Evolutionary conservation across 306 rosid genomes (phyloP), one percentile per base, ranked within the genome.

Genomic region (Pyrus bretschneideri): DNA sequence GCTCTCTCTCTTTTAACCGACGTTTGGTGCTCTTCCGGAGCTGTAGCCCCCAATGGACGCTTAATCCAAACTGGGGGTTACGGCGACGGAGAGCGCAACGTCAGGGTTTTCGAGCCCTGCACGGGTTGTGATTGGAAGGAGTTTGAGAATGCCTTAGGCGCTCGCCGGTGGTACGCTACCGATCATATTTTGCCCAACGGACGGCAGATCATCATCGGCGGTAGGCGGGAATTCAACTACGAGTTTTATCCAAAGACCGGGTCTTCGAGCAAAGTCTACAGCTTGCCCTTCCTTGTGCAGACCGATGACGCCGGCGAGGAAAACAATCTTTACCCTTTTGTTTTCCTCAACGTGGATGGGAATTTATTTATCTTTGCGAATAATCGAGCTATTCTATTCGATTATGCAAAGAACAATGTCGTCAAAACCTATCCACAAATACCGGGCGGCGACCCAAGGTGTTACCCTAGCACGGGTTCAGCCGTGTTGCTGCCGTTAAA

Each of bases 1-100:
- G 63, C 97, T 0, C 81, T 91, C 15, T 85, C 80, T 25, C 74
- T 94, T 11, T 91, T 82, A 69, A 76, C 93, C 1, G 81, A 94
- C 31, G 89, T 90, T 0, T 94, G 96, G 97, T 94, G 98, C 85
- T 94, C 98, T 5, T 90, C 97, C 3, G 97, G 88, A 2, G 38
- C 91, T 0, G 88, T 83, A 0, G 21, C 70, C 12, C 62, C 84
- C 11, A 69, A 83, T 11, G 98, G 96, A 7, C 46, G 70, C 4
- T 79, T 94, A 0, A 45, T 91, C 55, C 96, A 94, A 76, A 94
- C 96, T 1, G 97, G 98, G 0, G 98, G 98, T 0, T 84, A 63
- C 80, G 85, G 84, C 31, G 90, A 82, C 0, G 98, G 98, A 0
- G 86, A 81, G 0, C 83, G 74, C 4, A 18, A 9, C 2, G 84